Percentiles rank a stretch among this genome's conserved stretches.
These are phyloP conservation scores for Plasmodiophora brassicae DNA, from an alignment of 208 protist genomes.

Conservation along the genomic window DNA sequence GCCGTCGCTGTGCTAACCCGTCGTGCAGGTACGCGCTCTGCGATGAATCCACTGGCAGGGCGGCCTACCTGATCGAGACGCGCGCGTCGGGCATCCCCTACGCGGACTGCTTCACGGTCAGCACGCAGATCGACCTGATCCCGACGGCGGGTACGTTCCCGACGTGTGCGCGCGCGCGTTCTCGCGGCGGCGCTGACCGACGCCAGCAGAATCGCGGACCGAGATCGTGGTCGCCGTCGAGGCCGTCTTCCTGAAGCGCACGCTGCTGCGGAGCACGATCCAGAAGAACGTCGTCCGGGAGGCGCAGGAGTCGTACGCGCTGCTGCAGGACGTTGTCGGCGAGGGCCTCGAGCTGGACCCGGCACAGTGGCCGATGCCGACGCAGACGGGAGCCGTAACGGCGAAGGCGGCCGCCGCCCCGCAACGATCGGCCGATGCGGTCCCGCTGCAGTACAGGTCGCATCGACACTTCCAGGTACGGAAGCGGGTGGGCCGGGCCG, in stretches of 20 bases:
- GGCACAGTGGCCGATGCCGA: background rate
- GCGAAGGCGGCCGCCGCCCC: background rate
- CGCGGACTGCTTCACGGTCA: slow-evolving; percentile 27
- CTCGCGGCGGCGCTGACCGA: too few species aligned
- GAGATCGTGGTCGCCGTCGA: too few species aligned
- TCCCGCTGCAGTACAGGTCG: background rate
- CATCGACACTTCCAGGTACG: background rate
- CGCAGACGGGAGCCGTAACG: background rate
- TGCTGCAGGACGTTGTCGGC: background rate
- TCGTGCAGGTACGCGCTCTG: too few species aligned
- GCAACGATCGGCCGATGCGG: background rate
- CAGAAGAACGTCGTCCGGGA: background rate
- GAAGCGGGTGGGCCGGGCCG: background rate
- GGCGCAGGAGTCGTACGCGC: background rate
- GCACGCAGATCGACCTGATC: background rate
- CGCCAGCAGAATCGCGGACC: too few species aligned
- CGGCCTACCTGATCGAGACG: too few species aligned
- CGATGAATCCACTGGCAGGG: too few species aligned
- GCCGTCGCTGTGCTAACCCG: too few species aligned
- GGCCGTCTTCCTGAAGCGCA: background rate
- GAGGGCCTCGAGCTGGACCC: background rate
- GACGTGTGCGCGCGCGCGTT: too few species aligned
- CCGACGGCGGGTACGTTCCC: background rate
- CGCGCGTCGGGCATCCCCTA: background rate
- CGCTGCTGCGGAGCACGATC: background rate